Percentiles rank a stretch among this genome's conserved stretches.
Evolutionary conservation across 371 early-diverging fungal species (phyloP).

Genomic region (Cladochytrium tenue): DNA sequence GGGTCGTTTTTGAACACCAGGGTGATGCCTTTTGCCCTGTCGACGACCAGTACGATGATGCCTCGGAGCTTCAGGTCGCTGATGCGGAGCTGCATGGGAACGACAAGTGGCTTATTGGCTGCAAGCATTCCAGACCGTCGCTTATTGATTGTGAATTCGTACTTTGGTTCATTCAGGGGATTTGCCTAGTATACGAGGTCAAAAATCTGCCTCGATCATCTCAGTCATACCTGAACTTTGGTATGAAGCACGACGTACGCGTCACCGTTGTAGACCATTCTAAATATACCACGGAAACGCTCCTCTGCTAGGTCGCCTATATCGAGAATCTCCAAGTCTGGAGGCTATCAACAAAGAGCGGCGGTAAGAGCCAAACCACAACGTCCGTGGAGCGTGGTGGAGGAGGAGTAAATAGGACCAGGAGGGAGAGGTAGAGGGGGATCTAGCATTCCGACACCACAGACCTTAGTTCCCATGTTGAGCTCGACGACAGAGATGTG

Average conservation of each 20-base stretch:
- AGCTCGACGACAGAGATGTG: constrained; percentile 87
- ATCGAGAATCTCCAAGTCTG: constrained; percentile 96
- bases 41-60: constrained; percentile 90
- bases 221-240: constrained; percentile 74
- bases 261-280: constrained; percentile 89
- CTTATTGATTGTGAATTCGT: constrained; percentile 39
- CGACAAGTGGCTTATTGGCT: constrained; percentile 90
- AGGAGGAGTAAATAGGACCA: background rate
- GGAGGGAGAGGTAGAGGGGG: background rate
- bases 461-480: constrained; percentile 88
- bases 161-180: constrained; percentile 68
- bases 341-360: constrained; percentile 64
- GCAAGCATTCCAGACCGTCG: constrained; percentile 41
- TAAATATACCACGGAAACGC: constrained; percentile 93
- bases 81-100: constrained; percentile 93
- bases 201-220: background rate
- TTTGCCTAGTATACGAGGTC: constrained; percentile 60
- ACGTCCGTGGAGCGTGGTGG: background rate
- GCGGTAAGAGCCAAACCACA: too few species aligned
- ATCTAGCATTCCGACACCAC: too few species aligned
- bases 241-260: constrained; percentile 90
- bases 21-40: constrained; percentile 88
- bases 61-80: constrained; percentile 85
- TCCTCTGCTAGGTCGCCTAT: constrained; percentile 91
- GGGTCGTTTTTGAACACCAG: constrained; percentile 96